Conservation (phyloP, 2,329 filamentous ascomycete species). For the Allantophomopsis cytisporea region DNA sequence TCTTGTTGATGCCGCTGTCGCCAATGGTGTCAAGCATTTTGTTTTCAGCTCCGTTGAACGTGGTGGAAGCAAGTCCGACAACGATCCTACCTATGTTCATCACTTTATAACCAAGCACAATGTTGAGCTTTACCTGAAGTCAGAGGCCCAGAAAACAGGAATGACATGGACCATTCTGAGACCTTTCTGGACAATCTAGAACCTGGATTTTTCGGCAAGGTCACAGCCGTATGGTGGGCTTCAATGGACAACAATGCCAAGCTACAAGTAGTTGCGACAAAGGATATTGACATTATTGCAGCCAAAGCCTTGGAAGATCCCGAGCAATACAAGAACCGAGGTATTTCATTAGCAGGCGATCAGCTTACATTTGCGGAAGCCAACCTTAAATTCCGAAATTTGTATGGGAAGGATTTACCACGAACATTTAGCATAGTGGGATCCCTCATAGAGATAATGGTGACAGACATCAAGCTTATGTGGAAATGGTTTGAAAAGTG, state of each 20-base stretch:
- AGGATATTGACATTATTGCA: slow-evolving; percentile 25
- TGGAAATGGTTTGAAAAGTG: slow-evolving; percentile 22
- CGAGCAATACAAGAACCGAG: slow-evolving; percentile 16
- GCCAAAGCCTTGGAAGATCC: slow-evolving; percentile 21
- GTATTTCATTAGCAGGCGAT: slow-evolving; percentile 25
- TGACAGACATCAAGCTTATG: slow-evolving; percentile 21
- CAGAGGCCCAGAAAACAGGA: slow-evolving; percentile 14
- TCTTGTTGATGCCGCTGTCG: slow-evolving; percentile 41
- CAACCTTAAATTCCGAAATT: slow-evolving; percentile 17
- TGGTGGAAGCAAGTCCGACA: slow-evolving; percentile 33
- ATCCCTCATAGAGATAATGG: slow-evolving; percentile 13
- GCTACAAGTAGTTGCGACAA: slow-evolving; percentile 20
- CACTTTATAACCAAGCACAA: slow-evolving; percentile 40
- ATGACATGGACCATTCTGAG: slow-evolving; percentile 38
- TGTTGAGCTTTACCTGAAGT: slow-evolving; percentile 40
- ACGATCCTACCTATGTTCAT: slow-evolving; percentile 31
- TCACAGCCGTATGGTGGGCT: slow-evolving; percentile 19
- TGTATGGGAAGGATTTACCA: slow-evolving; percentile 16
- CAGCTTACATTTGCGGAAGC: slow-evolving; percentile 22
- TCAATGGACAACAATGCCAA: slow-evolving; percentile 17
- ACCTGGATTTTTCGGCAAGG: slow-evolving; percentile 16
- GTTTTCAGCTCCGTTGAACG: slow-evolving; percentile 53
- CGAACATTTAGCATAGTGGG: slow-evolving; percentile 17
- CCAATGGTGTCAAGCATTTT: slow-evolving; percentile 39
- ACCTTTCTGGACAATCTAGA: slow-evolving; percentile 37